Conservation (phyloP, 805 yeast species). For the Ogataea henricii region DNA sequence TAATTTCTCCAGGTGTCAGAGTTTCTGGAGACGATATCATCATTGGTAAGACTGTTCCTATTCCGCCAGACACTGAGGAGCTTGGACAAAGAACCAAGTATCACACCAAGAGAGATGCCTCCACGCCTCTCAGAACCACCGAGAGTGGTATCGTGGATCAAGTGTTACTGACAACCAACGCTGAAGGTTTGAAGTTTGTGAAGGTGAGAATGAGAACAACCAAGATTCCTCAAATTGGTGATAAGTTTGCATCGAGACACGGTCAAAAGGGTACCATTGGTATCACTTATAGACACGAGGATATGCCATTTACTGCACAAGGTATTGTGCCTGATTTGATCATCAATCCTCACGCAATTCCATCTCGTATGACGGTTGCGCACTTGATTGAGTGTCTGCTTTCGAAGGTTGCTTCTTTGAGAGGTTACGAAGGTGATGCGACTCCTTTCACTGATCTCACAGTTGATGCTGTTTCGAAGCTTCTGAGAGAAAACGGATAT, state of each 20-base stretch:
- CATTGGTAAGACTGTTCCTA: conserved; percentile 98
- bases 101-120: conserved; percentile 98
- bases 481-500: conserved; percentile 92
- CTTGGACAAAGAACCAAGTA: conserved; percentile 97
- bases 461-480: conserved; percentile 92
- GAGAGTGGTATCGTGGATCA: conserved; percentile 99
- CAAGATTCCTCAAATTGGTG: conserved; percentile 98
- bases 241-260: conserved; percentile 98
- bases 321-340: conserved; percentile 97
- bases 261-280: conserved; percentile 99
- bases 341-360: conserved; percentile 99
- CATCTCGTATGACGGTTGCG: conserved; percentile 99
- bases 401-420: conserved; percentile 90
- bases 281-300: conserved; percentile 97
- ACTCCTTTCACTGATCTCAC: conserved; percentile 98
- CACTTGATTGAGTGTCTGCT: conserved; percentile 97
- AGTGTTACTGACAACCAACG: conserved; percentile 93
- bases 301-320: conserved; percentile 95
- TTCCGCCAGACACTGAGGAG: conserved; percentile 98
- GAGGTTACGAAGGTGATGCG: conserved; percentile 98
- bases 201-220: conserved; percentile 99
- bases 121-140: conserved; percentile 94
- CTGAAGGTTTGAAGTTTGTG: conserved; percentile 96
- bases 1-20: conserved; percentile 97
- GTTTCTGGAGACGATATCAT: conserved; percentile 99